Evolutionary conservation across 1,284 basidiomycete species (phyloP).

Genomic region (Pseudomicrostroma phylloplanum): DNA sequence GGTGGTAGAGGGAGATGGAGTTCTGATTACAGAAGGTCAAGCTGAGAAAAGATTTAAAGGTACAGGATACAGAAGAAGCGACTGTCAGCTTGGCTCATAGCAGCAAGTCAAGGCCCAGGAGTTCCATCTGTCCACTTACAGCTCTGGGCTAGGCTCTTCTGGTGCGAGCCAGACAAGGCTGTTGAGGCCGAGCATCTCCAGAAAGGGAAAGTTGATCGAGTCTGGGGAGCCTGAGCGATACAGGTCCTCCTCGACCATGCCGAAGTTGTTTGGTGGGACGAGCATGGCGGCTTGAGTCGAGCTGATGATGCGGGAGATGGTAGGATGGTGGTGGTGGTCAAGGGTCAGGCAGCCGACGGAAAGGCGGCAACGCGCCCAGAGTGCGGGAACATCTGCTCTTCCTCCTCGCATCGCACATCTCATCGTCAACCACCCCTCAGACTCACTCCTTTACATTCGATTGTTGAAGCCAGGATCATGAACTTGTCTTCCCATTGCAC

Average conservation of each 20-base stretch:
- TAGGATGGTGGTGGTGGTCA: background rate
- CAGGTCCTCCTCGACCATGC: conserved; percentile 57
- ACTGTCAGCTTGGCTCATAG: background rate
- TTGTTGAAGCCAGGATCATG: too few relatives aligned
- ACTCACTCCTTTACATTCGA: too few relatives aligned
- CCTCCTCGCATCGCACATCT: too few relatives aligned
- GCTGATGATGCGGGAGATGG: background rate
- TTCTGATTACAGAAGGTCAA: conserved; percentile 44
- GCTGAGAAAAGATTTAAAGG: conserved; percentile 11
- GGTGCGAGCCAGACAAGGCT: conserved; percentile 58
- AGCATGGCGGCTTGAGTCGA: conserved; percentile 27
- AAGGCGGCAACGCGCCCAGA: background rate
- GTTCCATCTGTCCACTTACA: conserved; percentile 45
- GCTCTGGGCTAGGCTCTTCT: conserved; percentile 55
- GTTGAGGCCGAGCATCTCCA: conserved; percentile 55
- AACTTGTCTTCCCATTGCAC: too few relatives aligned
- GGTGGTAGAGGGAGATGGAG: conserved; percentile 50
- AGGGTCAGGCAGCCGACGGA: background rate
- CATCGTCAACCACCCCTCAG: too few relatives aligned
- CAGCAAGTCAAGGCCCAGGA: background rate
- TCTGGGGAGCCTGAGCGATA: conserved; percentile 57
- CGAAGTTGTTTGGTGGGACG: conserved; percentile 57
- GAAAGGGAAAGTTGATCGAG: conserved; percentile 57
- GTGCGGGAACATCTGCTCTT: too few relatives aligned
- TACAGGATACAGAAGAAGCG: background rate